These are phyloP conservation scores for Hibiscus trionum DNA, from an alignment of 345 rosid species.

Conservation along the genomic window DNA sequence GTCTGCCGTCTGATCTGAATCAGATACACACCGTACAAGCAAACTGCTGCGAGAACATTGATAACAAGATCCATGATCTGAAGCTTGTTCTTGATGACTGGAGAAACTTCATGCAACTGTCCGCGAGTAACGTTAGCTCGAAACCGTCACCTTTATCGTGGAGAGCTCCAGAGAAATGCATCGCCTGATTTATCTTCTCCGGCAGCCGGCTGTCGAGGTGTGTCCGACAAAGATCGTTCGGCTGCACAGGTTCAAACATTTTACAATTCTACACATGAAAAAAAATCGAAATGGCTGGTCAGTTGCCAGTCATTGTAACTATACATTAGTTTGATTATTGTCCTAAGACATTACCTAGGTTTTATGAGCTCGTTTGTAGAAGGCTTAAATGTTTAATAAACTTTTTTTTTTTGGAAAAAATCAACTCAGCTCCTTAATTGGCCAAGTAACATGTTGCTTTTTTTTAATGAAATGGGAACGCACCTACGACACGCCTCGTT, in stretches of 20 bases:
- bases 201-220: not conserved
- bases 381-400: too few relatives aligned
- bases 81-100: slow-evolving; percentile 33
- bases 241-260: not conserved
- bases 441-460: too few relatives aligned
- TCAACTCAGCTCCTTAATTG: too few relatives aligned
- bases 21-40: slow-evolving; percentile 29
- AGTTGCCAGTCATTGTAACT: not conserved
- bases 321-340: not conserved
- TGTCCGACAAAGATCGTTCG: not conserved
- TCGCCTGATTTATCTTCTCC: not conserved
- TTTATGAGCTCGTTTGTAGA: not conserved
- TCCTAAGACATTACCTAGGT: not conserved
- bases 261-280: not conserved
- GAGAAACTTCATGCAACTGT: slow-evolving; percentile 17
- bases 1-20: slow-evolving; percentile 21
- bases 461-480: too few relatives aligned
- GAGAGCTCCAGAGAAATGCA: slow-evolving; percentile 12
- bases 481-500: too few relatives aligned
- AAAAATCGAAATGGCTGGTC: not conserved
- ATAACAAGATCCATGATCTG: slow-evolving; percentile 32
- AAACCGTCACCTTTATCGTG: not conserved
- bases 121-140: not conserved
- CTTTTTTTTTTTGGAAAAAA: too few relatives aligned
- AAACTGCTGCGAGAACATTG: slow-evolving; percentile 31